phyloP scores from a whole-genome alignment of 139 green algal species.

The Micractinium sp. region DNA sequence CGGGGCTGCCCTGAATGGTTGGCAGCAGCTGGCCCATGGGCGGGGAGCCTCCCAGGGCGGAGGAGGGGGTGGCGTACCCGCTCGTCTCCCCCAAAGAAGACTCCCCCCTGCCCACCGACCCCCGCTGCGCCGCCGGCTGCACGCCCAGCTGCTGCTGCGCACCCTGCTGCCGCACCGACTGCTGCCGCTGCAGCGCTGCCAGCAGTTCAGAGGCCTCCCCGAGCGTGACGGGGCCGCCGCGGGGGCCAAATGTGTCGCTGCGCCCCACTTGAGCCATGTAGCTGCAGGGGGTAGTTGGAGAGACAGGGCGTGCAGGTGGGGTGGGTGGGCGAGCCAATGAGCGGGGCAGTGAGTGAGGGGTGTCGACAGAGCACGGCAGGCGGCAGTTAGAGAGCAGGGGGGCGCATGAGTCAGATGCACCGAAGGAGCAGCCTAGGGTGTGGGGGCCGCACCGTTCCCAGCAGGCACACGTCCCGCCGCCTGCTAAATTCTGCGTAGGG shows the following conservation, averaged over 20 bases:
- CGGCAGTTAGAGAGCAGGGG: neutral
- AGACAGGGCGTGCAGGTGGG: neutral
- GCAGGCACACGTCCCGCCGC: neutral
- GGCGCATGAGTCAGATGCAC: no score
- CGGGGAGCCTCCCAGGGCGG: neutral
- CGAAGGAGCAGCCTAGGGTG: no score
- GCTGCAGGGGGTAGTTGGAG: neutral
- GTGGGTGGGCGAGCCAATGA: no score
- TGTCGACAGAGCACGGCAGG: neutral
- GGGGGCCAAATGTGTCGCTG: neutral
- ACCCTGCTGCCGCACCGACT: neutral
- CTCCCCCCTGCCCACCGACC: neutral
- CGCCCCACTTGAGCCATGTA: slow-evolving; percentile 7
- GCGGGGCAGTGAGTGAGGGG: no score
- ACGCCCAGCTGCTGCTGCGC: neutral
- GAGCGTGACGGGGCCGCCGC: neutral
- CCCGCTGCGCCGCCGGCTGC: neutral
- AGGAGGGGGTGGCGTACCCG: neutral
- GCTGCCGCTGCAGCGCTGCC: neutral
- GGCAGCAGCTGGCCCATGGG: neutral
- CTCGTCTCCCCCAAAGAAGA: neutral
- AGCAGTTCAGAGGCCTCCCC: slow-evolving; percentile 12
- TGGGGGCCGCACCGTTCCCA: no score
- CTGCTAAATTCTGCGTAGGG: neutral
- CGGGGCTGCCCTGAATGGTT: neutral